Evolutionary conservation across 192 early-diverging fungal species (phyloP), one percentile per base, ranked within the genome.

Genomic region (Helicostylum pulchrum): DNA sequence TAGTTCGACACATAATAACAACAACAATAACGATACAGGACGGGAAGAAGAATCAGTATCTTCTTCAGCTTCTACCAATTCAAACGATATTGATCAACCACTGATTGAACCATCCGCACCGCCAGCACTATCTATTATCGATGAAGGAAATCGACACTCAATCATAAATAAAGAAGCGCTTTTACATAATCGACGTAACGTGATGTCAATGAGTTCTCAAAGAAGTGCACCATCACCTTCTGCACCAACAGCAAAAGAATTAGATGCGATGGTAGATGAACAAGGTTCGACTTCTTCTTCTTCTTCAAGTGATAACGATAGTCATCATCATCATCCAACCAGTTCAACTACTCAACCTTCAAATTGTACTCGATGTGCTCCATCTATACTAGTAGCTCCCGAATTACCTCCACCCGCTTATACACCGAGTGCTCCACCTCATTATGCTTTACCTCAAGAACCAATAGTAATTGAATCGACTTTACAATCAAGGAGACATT

Each of bases 341-440:
- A 49, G 39, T 15, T 7, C 21, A 21, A 59, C n/a, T 44, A 15
- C 43, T 14, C 9, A 31, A 46, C 7, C 26, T 7, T 17, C 46
- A 0, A 17, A 14, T 15, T 48, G 46, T 48, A 48, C 6, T 48
- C 12, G 46, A 48, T 48, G 46, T 48, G 4, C 12, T 15, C 46
- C 46, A 9, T 48, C 17, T 17, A 19, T 48, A 19, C 4, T 48
- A 48, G n/a, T 19, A 48, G n/a, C 9, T 34, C 46, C 68, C 14
- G 61, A 70, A 26, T 7, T 63, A 39, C 68, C 68, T 15, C 68
- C 68, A 19, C 68, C 68, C 4, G 68, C 68, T 2, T 70, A 70
- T 36, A 70, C 68, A 11, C 68, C 68, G 21, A 62, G 65, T 19
- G 65, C 54, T n/a, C 65, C 68, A 49, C 61, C 61, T 31, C 36